Percentiles rank a stretch among this genome's conserved stretches.
Evolutionary conservation across 176 grass and related monocot genomes (phyloP).

Genomic region (Triticum timopheevii): DNA sequence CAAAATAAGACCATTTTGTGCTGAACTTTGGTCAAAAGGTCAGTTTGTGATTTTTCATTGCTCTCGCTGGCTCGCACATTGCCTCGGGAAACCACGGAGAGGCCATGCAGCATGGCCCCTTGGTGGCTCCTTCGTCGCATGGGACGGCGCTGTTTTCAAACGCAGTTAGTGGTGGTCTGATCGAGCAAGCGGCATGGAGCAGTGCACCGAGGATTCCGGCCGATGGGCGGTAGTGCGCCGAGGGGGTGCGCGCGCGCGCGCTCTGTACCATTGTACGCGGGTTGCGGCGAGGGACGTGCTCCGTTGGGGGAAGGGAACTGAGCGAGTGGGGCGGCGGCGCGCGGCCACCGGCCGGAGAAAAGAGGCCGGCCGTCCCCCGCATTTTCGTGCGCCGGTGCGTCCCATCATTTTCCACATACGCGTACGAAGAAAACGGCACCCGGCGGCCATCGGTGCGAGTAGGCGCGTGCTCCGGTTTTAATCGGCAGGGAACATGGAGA

Average conservation of each 20-base stretch:
- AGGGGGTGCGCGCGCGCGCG: neutral
- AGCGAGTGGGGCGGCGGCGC: slow-evolving; percentile 14
- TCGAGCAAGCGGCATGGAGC: neutral
- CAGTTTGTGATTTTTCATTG: too few relatives aligned
- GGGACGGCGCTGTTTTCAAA: neutral
- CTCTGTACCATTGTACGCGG: neutral
- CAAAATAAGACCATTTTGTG: too few relatives aligned
- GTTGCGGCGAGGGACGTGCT: neutral
- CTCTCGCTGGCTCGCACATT: neutral
- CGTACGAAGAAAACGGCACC: neutral
- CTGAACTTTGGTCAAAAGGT: too few relatives aligned
- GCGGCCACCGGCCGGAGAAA: neutral
- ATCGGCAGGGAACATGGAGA: neutral
- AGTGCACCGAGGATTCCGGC: neutral
- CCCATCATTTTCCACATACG: slow-evolving; percentile 5
- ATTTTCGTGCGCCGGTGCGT: neutral
- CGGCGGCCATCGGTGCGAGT: neutral
- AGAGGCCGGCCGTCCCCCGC: neutral
- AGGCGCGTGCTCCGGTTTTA: neutral
- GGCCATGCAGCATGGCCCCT: neutral
- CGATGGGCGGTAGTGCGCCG: neutral
- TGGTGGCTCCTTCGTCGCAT: neutral
- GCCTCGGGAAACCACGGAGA: neutral
- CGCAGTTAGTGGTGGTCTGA: neutral
- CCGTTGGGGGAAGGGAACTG: neutral